Evolutionary conservation across 139 green algal species (phyloP), one percentile per base, ranked within the genome.

Genomic region (Chlamydomonas urium): DNA sequence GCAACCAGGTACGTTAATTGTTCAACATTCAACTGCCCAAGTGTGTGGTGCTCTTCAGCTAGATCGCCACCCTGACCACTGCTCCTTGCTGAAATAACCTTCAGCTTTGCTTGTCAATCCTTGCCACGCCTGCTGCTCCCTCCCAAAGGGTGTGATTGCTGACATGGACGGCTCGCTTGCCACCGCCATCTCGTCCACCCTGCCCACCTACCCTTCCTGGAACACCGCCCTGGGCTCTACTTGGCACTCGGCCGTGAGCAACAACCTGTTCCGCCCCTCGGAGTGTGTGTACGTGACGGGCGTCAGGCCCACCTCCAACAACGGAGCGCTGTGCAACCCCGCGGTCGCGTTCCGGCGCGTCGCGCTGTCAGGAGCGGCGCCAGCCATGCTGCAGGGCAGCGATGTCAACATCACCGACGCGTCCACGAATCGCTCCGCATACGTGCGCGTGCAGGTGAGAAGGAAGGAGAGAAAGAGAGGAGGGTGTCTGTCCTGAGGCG

Each of bases 101-200:
- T n/a, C n/a, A n/a, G n/a, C n/a, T n/a, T n/a, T n/a, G n/a, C n/a
- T n/a, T n/a, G n/a, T n/a, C n/a, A n/a, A n/a, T n/a, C n/a, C n/a
- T n/a, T n/a, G n/a, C n/a, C n/a, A n/a, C n/a, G n/a, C n/a, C n/a
- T n/a, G n/a, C n/a, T n/a, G n/a, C n/a, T n/a, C n/a, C n/a, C n/a
- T n/a, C n/a, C n/a, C n/a, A n/a, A n/a, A n/a, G n/a, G n/a, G n/a
- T n/a, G n/a, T n/a, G n/a, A n/a, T n/a, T n/a, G n/a, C n/a, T 47
- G 84, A 90, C 73, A 83, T 66, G 35, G 84, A 90, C 47, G 84
- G 84, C 48, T 75, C 59, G 3, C 65, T 90, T 17, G 2, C 87
- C 34, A 85, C 72, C 47, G 5, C 33, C 29, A 29, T 66, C 34
- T 81, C 45, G 24, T 82, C 4, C 65, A 65, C 0, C 1, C 45